These are phyloP conservation scores for Tuber melanosporum DNA, from an alignment of 495 filamentous ascomycete species.

Conservation along the genomic window DNA sequence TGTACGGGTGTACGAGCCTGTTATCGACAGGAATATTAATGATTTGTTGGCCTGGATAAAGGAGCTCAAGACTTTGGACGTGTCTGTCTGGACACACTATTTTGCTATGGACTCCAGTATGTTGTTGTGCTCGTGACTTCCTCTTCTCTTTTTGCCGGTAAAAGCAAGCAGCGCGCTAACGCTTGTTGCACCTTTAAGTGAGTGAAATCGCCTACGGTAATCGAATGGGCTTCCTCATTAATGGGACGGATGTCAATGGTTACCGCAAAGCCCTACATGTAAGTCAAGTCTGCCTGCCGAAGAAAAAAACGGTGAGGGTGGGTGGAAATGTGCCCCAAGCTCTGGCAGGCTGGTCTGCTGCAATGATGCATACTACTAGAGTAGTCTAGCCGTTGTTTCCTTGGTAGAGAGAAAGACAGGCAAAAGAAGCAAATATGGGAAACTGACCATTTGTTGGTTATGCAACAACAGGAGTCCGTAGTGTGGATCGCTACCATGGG, in stretches of 20 bases:
- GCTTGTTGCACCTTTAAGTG: background rate
- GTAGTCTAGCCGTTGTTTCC: background rate
- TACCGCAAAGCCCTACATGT: slow-evolving; percentile 51
- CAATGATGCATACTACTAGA: background rate
- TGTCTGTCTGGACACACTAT: slow-evolving; percentile 13
- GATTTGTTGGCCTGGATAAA: slow-evolving; percentile 8
- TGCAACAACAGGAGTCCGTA: background rate
- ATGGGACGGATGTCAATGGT: slow-evolving; percentile 47
- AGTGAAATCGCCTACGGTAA: slow-evolving; percentile 17
- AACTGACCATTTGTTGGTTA: background rate
- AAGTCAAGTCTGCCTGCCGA: background rate
- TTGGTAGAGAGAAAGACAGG: background rate
- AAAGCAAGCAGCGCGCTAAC: background rate
- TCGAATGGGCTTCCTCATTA: slow-evolving; percentile 14
- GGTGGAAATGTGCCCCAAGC: background rate
- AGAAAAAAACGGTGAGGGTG: background rate
- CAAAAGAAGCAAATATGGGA: background rate
- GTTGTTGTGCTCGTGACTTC: background rate
- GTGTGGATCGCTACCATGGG: background rate
- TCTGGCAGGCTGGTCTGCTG: background rate
- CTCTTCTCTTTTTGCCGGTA: background rate
- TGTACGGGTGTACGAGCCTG: slow-evolving; percentile 5
- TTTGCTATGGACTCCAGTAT: slow-evolving; percentile 11
- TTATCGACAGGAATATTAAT: background rate
- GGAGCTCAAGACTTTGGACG: slow-evolving; percentile 5